Percentiles rank a stretch among this genome's conserved stretches.
Evolutionary conservation across 2,329 filamentous ascomycete species (phyloP).

Genomic region (Ascosphaera aggregata): DNA sequence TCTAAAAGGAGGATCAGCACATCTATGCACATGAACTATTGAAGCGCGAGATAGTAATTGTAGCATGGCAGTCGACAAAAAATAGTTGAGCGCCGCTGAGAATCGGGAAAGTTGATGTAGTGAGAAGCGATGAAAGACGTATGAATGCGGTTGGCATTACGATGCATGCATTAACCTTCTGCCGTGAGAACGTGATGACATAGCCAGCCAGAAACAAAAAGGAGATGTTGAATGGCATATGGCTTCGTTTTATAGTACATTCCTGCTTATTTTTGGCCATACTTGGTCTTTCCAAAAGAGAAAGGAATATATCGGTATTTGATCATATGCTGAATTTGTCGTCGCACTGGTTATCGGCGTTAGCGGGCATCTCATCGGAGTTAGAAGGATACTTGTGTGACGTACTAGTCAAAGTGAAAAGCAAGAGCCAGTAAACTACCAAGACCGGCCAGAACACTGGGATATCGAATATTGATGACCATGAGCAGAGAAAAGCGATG

Average conservation of each 20-base stretch:
- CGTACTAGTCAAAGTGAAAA: conserved; percentile 88
- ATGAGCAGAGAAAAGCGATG: conserved; percentile 71
- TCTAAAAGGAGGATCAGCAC: too few species aligned
- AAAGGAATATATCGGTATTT: conserved; percentile 98
- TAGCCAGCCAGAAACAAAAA: not conserved
- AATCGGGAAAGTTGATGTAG: too few species aligned
- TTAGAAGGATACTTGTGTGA: conserved; percentile 8
- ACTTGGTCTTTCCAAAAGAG: conserved; percentile 70
- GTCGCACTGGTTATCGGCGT: conserved; percentile 43
- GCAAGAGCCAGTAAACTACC: conserved; percentile 95
- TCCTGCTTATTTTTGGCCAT: conserved; percentile 24
- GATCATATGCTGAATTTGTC: conserved; percentile 99
- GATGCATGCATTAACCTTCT: too few species aligned
- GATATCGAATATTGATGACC: conserved; percentile 86
- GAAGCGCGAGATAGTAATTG: too few species aligned
- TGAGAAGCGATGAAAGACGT: too few species aligned
- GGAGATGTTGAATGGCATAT: not conserved
- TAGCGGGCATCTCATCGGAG: conserved; percentile 1
- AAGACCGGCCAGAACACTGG: conserved; percentile 98
- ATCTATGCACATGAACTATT: too few species aligned
- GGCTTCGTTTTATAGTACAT: not conserved
- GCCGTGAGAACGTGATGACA: too few species aligned
- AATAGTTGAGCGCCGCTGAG: too few species aligned
- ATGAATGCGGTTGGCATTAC: too few species aligned
- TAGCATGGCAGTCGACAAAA: too few species aligned